phyloP scores from a whole-genome alignment of 2,329 filamentous ascomycete genomes.

The Clarireedia hainanense region DNA sequence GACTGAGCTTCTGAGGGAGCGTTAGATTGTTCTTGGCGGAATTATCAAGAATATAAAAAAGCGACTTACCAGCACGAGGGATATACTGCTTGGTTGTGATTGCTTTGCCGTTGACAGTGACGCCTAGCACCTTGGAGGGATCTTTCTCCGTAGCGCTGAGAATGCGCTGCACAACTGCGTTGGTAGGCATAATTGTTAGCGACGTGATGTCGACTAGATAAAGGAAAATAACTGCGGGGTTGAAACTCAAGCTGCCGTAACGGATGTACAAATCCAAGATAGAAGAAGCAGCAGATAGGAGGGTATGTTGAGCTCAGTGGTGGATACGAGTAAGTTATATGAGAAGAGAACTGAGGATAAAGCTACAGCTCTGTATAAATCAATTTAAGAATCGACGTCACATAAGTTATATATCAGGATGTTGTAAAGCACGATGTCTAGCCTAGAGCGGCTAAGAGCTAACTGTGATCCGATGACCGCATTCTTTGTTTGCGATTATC shows the following conservation, averaged over 20 bases:
- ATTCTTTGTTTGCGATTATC: too few species aligned
- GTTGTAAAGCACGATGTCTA: too few species aligned
- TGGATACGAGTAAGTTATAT: too few species aligned
- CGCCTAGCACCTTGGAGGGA: conserved; percentile 28
- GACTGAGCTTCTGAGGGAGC: conserved; percentile 17
- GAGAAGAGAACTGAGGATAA: too few species aligned
- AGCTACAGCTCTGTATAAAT: too few species aligned
- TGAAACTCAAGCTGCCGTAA: not conserved
- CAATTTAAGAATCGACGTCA: too few species aligned
- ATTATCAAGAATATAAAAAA: not conserved
- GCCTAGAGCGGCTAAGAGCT: too few species aligned
- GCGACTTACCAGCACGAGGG: conserved; percentile 25
- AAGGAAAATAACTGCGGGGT: not conserved
- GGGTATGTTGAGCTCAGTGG: too few species aligned
- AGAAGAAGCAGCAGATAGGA: too few species aligned
- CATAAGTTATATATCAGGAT: too few species aligned
- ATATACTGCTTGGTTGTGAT: conserved; percentile 29
- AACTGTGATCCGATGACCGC: too few species aligned
- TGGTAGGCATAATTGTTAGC: conserved; percentile 6
- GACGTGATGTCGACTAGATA: not conserved
- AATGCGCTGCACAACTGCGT: conserved; percentile 3
- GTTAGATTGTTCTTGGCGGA: not conserved
- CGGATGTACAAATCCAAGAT: not conserved
- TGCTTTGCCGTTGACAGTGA: conserved; percentile 25
- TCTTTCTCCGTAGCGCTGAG: conserved; percentile 17